phyloP scores from a whole-genome alignment of 2,329 filamentous ascomycete genomes.

The Clarireedia sp. region DNA sequence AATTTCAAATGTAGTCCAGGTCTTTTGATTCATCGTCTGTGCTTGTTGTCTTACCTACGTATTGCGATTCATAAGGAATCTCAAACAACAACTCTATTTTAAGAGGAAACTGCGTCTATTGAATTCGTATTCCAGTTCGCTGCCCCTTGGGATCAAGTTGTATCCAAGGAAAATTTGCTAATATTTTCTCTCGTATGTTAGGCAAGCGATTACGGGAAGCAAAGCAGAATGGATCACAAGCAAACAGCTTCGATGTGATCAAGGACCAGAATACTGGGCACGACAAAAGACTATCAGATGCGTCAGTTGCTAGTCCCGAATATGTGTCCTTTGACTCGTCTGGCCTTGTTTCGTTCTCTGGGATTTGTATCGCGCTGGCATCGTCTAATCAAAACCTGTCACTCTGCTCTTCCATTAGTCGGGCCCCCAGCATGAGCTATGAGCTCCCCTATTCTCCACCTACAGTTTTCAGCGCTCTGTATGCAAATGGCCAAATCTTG shows the following conservation, averaged over 20 bases:
- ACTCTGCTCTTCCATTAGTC: neutral
- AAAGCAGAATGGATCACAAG: neutral
- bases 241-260: neutral
- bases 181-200: neutral
- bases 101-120: too few species aligned
- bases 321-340: neutral
- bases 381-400: neutral
- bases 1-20: neutral
- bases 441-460: neutral
- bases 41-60: too few species aligned
- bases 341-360: neutral
- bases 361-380: neutral
- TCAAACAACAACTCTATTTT: too few species aligned
- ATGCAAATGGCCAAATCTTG: neutral
- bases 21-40: too few species aligned
- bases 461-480: neutral
- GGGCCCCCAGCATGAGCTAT: neutral
- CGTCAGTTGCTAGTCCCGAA: neutral
- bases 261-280: neutral
- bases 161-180: neutral
- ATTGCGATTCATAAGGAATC: too few species aligned
- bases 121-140: neutral
- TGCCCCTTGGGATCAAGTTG: neutral
- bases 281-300: neutral
- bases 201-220: neutral